Base-by-base conservation (phyloP, 768 basidiomycete species). In the Lactarius akahatsu region DNA sequence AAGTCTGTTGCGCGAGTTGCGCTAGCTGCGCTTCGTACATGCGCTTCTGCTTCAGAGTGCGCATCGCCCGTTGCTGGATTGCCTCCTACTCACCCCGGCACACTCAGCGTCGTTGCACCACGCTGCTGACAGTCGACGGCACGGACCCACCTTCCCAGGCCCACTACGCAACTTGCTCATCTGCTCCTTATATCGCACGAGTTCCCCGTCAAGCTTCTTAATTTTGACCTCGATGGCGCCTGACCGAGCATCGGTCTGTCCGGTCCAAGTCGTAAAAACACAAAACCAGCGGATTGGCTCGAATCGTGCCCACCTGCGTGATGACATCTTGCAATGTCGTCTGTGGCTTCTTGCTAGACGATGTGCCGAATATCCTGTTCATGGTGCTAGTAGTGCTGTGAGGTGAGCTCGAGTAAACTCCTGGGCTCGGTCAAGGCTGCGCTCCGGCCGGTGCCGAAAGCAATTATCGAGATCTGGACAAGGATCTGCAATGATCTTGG, bases 181-280 rank as follows among this genome's bases (percentile, higher is more conserved):
- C 78, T 98, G 97, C 62, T 96, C 94, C 77, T 95, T 94, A 81
- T 97, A 98, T 45, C 91, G 82, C 57, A 81, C 82, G 23, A 99
- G 84, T 74, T 99, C 97, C 6, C 89, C 96, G 73, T 98, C 96
- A 34, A 99, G 84, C 77, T 98, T 99, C 80, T 90, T 91, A 71
- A 99, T 81, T 81, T 98, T 99, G 75, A 98, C 96, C 76, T 99
- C 95, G 69, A 97, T 91, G 15, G 91, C 87, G 32, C 88, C 87
- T 76, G 93, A 83, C 61, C 96, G 87, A 0, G 85, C 76, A 75
- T 98, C 96, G 75, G 94, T 97, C 95, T 97, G 59, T 38, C 57
- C 45, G 34, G 16, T 5, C 15, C 30, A 52, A 60, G 56, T 65
- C 47, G 60, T 64, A 23, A 60, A 52, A 57, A 64, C 62, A 28